phyloP scores from a whole-genome alignment of 495 filamentous ascomycete species.

The Hypomontagnella submonticulosa region DNA sequence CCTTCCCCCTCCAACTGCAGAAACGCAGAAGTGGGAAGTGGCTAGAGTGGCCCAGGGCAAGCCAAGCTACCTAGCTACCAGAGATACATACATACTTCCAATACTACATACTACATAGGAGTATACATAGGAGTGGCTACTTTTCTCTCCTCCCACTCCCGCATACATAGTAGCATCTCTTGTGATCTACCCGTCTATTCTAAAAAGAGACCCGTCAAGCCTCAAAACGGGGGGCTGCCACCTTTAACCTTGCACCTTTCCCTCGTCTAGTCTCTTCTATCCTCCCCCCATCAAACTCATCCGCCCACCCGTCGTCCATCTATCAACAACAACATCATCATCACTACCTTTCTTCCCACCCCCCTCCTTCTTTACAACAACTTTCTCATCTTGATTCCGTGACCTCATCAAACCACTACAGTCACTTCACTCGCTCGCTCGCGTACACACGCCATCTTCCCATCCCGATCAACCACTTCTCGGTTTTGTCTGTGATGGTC shows the following conservation, averaged over 20 bases:
- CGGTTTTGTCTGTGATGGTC: conserved; percentile 34
- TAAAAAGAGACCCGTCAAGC: conserved; percentile 40
- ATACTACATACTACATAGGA: conserved; percentile 1
- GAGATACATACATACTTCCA: too few relatives aligned
- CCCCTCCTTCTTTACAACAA: conserved; percentile 31
- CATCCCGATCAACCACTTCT: conserved; percentile 32
- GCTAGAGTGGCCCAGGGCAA: conserved; percentile 17
- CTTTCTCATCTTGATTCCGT: conserved; percentile 37
- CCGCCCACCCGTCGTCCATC: conserved; percentile 29
- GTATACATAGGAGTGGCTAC: conserved; percentile 6
- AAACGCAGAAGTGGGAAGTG: conserved; percentile 8
- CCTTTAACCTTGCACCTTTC: too few relatives aligned
- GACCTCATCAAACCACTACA: conserved; percentile 41
- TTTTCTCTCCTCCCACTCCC: conserved; percentile 10
- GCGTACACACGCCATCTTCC: conserved; percentile 35
- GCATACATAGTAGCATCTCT: conserved; percentile 8
- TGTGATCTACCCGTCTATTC: conserved; percentile 35
- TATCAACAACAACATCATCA: conserved; percentile 12
- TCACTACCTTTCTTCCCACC: conserved; percentile 6
- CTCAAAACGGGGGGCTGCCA: conserved; percentile 15
- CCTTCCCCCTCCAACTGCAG: neutral
- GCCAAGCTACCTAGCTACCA: conserved; percentile 5
- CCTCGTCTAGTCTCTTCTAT: conserved; percentile 2
- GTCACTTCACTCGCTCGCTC: conserved; percentile 9
- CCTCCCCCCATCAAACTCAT: conserved; percentile 3